A percentile compares a stretch with the other conserved stretches of the same genome.
These are phyloP conservation scores for Termitomyces sp. DNA, from an alignment of 768 basidiomycete species.

Conservation along the genomic window DNA sequence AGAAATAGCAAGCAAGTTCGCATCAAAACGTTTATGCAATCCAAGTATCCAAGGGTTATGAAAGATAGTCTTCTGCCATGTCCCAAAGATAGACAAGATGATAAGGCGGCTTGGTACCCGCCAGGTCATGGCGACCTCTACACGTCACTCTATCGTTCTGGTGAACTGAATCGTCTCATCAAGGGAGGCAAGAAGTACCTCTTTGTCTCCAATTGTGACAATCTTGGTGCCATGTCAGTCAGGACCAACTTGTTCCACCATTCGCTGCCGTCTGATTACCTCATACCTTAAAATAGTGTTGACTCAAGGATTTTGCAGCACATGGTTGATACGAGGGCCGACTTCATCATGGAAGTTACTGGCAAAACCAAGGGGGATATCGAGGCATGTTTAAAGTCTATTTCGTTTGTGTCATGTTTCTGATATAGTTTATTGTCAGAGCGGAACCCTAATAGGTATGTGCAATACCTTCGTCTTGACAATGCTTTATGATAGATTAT, in stretches of 20 bases:
- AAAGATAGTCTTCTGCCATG: constrained; percentile 73
- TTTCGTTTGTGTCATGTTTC: constrained; percentile 18
- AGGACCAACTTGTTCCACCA: constrained; percentile 15
- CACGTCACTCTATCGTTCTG: constrained; percentile 70
- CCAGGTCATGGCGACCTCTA: constrained; percentile 87
- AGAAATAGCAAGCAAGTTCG: constrained; percentile 70
- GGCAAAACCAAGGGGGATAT: constrained; percentile 92
- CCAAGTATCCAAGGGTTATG: constrained; percentile 78
- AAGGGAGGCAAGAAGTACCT: constrained; percentile 85
- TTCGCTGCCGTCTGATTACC: constrained; percentile 1
- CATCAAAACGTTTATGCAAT: constrained; percentile 79
- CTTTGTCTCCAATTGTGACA: constrained; percentile 87
- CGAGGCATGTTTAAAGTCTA: constrained; percentile 20
- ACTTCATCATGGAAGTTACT: constrained; percentile 94
- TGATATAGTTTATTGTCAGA: constrained; percentile 28
- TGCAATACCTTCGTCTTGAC: background rate
- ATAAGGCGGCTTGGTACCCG: constrained; percentile 84
- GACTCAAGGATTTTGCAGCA: constrained; percentile 74
- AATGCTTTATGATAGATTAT: background rate
- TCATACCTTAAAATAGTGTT: constrained; percentile 39
- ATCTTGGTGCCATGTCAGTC: constrained; percentile 70
- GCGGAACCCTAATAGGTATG: constrained; percentile 62
- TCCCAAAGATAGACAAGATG: constrained; percentile 58
- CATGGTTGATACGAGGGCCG: constrained; percentile 72
- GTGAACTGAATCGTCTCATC: constrained; percentile 72